Percentiles rank a stretch among this genome's conserved stretches.
phyloP scores from a whole-genome alignment of 768 basidiomycete genomes.

The Jaapia argillacea region DNA sequence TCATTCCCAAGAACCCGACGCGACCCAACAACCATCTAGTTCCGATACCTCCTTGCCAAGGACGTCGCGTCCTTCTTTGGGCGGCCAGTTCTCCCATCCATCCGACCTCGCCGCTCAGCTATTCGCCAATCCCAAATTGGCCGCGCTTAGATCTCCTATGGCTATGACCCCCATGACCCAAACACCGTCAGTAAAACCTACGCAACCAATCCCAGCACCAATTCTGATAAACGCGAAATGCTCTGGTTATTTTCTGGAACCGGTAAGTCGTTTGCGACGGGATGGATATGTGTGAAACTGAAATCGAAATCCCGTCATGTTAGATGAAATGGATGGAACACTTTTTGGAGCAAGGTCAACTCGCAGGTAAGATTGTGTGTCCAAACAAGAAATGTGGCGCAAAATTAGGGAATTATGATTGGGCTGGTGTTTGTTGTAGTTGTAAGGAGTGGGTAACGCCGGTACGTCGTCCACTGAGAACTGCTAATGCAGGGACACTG shows the following conservation, averaged over 20 bases:
- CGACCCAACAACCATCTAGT: not conserved
- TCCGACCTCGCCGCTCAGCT: constrained; percentile 35
- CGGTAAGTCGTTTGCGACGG: constrained; percentile 40
- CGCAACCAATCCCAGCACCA: constrained; percentile 34
- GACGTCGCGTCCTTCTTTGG: too few relatives aligned
- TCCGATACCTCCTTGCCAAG: too few relatives aligned
- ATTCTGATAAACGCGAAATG: constrained; percentile 75
- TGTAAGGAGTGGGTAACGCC: constrained; percentile 92
- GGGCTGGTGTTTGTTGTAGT: constrained; percentile 89
- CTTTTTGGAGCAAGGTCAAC: constrained; percentile 59
- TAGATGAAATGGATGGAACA: constrained; percentile 95
- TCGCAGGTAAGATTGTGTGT: constrained; percentile 85
- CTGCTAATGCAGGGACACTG: not conserved
- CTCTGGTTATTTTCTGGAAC: constrained; percentile 96
- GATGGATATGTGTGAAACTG: not conserved
- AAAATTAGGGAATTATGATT: constrained; percentile 94
- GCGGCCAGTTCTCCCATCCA: constrained; percentile 14
- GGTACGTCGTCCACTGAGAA: constrained; percentile 32
- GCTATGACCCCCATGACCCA: constrained; percentile 15
- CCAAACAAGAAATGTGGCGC: constrained; percentile 85
- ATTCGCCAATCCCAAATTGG: constrained; percentile 35
- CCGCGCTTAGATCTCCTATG: constrained; percentile 30
- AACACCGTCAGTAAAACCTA: constrained; percentile 3
- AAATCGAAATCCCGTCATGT: not conserved
- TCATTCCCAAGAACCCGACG: not conserved